Conservation (phyloP, 768 basidiomycete genomes). For the Lyophyllum semitale region DNA sequence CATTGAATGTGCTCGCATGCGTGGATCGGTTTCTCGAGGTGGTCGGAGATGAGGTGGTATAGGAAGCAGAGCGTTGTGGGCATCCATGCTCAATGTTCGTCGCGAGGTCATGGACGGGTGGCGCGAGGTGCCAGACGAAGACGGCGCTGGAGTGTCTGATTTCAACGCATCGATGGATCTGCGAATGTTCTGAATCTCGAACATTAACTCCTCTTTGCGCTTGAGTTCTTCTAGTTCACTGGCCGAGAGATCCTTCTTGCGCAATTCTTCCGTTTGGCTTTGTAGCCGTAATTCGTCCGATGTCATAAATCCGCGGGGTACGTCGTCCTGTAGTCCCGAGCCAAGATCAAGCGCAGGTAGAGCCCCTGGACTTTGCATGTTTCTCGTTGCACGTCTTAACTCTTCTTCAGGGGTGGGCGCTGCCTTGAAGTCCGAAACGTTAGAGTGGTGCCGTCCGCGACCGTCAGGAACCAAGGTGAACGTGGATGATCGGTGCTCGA, state of each 20-base stretch:
- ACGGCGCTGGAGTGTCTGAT: slow-evolving; percentile 70
- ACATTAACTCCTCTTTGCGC: slow-evolving; percentile 69
- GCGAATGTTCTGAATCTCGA: slow-evolving; percentile 80
- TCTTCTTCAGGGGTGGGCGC: slow-evolving; percentile 67
- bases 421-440: slow-evolving; percentile 73
- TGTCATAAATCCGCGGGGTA: slow-evolving; percentile 70
- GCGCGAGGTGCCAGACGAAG: slow-evolving; percentile 61
- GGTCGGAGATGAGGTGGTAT: slow-evolving; percentile 64
- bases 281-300: slow-evolving; percentile 32
- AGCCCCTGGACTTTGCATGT: slow-evolving; percentile 52
- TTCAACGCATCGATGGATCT: slow-evolving; percentile 77
- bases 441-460: slow-evolving; percentile 64
- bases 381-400: slow-evolving; percentile 48
- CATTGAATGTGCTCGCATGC: slow-evolving; percentile 72
- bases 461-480: slow-evolving; percentile 51
- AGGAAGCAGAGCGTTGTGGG: slow-evolving; percentile 50
- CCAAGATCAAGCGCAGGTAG: slow-evolving; percentile 79
- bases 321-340: slow-evolving; percentile 69
- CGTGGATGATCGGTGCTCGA: slow-evolving; percentile 51
- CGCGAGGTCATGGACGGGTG: slow-evolving; percentile 67
- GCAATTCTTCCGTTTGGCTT: slow-evolving; percentile 18
- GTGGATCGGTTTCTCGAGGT: slow-evolving; percentile 69
- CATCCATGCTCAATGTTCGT: slow-evolving; percentile 70
- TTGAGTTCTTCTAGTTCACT: slow-evolving; percentile 59
- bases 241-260: slow-evolving; percentile 36